phyloP scores from a whole-genome alignment of 257 asterid species.

The Plantago ovata region DNA sequence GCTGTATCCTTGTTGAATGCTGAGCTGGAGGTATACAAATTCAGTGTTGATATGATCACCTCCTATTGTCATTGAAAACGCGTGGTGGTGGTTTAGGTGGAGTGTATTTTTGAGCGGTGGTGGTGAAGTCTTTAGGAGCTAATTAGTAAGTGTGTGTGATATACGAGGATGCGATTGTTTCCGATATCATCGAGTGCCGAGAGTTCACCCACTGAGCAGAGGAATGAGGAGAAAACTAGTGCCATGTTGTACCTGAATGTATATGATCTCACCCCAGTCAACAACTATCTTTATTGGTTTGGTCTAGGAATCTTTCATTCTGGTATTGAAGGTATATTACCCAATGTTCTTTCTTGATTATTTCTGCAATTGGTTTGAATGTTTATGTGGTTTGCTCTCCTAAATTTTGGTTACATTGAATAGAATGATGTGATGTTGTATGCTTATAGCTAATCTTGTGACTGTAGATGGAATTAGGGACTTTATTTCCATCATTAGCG shows the following conservation, averaged over 20 bases:
- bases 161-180: slow-evolving; percentile 69
- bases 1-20: slow-evolving; percentile 11
- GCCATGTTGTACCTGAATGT: slow-evolving; percentile 64
- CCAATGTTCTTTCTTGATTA: background rate
- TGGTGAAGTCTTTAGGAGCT: slow-evolving; percentile 27
- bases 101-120: slow-evolving; percentile 10
- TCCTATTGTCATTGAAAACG: slow-evolving; percentile 2
- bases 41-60: slow-evolving; percentile 13
- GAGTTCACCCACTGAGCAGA: slow-evolving; percentile 43
- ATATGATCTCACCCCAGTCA: slow-evolving; percentile 76
- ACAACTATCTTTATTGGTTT: slow-evolving; percentile 79
- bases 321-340: slow-evolving; percentile 79
- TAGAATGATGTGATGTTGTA: no score
- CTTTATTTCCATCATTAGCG: no score
- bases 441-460: no score
- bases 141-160: slow-evolving; percentile 9
- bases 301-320: slow-evolving; percentile 89
- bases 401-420: background rate
- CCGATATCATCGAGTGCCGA: slow-evolving; percentile 47
- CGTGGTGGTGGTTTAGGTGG: slow-evolving; percentile 10
- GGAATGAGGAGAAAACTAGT: slow-evolving; percentile 40
- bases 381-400: background rate
- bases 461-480: no score
- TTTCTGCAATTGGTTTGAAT: slow-evolving; percentile 1
- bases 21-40: slow-evolving; percentile 21